Conservation (phyloP, 2,329 filamentous ascomycete genomes). For the Alternaria arborescens region DNA sequence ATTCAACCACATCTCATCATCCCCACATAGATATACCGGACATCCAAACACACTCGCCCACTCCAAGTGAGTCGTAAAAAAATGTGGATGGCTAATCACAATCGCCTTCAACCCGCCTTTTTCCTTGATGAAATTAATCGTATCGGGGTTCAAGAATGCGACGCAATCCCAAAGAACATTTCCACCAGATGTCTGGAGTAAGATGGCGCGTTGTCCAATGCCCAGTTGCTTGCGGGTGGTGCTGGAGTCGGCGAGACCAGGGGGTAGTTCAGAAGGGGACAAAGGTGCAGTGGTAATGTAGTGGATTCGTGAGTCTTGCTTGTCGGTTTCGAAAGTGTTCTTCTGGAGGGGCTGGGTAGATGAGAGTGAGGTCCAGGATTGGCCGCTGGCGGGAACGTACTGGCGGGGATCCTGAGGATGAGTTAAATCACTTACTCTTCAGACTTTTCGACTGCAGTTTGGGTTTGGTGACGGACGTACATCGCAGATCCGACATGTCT, state of each 20-base stretch:
- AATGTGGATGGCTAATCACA: conserved; percentile 81
- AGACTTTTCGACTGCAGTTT: not conserved
- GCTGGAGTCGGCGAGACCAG: conserved; percentile 49
- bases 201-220: conserved; percentile 78
- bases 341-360: conserved; percentile 55
- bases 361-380: conserved; percentile 70
- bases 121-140: conserved; percentile 64
- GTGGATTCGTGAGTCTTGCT: conserved; percentile 55
- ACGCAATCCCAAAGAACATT: conserved; percentile 85
- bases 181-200: conserved; percentile 70
- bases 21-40: conserved; percentile 71
- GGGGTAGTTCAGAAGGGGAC: conserved; percentile 28
- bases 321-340: conserved; percentile 64
- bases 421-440: conserved; percentile 12
- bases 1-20: conserved; percentile 72
- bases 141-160: conserved; percentile 72
- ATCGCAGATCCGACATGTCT: conserved; percentile 75
- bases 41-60: conserved; percentile 76
- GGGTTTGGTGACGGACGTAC: conserved; percentile 55
- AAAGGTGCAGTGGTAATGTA: conserved; percentile 55
- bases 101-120: conserved; percentile 76
- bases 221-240: conserved; percentile 61
- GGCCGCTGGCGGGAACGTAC: conserved; percentile 70
- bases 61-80: conserved; percentile 77
- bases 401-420: conserved; percentile 67